A percentile compares a stretch with the other conserved stretches of the same genome.
Conservation (phyloP, 2,329 filamentous ascomycete species). For the Dactylonectria macrodidyma region DNA sequence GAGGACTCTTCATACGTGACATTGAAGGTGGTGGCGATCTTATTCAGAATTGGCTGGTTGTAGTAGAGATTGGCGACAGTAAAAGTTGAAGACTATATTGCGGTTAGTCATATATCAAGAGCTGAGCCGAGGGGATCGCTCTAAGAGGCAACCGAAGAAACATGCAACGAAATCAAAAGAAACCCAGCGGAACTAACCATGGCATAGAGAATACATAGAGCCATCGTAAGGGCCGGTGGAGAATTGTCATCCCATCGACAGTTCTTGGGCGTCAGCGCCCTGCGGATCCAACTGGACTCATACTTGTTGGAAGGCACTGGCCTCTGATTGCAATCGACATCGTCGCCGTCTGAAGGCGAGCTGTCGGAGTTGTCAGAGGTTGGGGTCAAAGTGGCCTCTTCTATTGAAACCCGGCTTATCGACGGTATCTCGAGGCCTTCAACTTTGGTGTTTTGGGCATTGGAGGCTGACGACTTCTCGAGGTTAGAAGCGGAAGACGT, state of each 20-base stretch:
- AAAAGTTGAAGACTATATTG: slow-evolving; percentile 68
- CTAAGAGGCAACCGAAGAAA: neutral
- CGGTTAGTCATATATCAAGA: neutral
- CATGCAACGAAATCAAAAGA: too few relatives aligned
- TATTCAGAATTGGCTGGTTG: slow-evolving; percentile 83
- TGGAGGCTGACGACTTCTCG: slow-evolving; percentile 3
- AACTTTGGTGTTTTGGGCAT: neutral
- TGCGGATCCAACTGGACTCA: slow-evolving; percentile 40
- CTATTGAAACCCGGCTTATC: slow-evolving; percentile 8
- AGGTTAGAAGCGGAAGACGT: slow-evolving; percentile 2
- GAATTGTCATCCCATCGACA: slow-evolving; percentile 78
- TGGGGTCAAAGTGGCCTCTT: slow-evolving; percentile 5
- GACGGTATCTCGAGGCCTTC: slow-evolving; percentile 4
- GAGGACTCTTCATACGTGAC: slow-evolving; percentile 79
- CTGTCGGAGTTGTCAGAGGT: slow-evolving; percentile 22
- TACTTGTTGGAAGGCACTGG: slow-evolving; percentile 41
- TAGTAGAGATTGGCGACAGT: slow-evolving; percentile 89
- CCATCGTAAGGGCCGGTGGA: slow-evolving; percentile 78
- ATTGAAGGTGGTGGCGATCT: slow-evolving; percentile 79
- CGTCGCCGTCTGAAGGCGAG: slow-evolving; percentile 17
- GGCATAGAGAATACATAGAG: slow-evolving; percentile 79
- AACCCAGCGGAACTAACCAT: slow-evolving; percentile 60
- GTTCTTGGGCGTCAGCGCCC: slow-evolving; percentile 67
- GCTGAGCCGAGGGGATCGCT: neutral
- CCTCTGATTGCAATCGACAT: slow-evolving; percentile 18